Evolutionary conservation across 345 rosid genomes (phyloP).

Genomic region (Syzygium aqueum): DNA sequence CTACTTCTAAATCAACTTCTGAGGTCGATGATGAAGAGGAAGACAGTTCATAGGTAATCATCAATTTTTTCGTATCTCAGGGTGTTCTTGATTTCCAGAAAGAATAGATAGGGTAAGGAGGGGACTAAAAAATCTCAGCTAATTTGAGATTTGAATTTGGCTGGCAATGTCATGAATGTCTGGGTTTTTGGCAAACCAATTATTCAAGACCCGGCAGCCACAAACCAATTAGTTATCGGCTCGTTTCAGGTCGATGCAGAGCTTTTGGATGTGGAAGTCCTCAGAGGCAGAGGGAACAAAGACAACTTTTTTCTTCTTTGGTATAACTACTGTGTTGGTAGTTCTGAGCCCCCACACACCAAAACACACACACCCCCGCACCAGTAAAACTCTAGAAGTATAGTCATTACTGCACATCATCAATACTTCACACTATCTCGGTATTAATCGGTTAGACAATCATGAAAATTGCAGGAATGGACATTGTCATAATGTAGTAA

Average conservation of each 20-base stretch:
- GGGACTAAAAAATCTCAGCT: not conserved
- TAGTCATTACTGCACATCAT: not conserved
- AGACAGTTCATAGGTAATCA: conserved; percentile 28
- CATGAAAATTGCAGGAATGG: not conserved
- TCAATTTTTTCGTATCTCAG: conserved; percentile 19
- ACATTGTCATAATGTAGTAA: not conserved
- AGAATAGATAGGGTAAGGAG: not conserved
- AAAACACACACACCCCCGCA: not conserved
- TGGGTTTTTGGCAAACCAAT: not conserved
- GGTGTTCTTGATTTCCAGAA: not conserved
- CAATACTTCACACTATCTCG: not conserved
- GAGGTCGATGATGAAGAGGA: conserved; percentile 21
- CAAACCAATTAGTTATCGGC: not conserved
- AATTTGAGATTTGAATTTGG: not conserved
- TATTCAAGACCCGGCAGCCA: not conserved
- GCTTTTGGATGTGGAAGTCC: not conserved
- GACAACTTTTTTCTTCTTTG: not conserved
- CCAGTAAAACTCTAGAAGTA: not conserved
- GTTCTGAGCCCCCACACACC: not conserved
- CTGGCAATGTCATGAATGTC: not conserved
- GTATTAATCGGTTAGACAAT: not conserved
- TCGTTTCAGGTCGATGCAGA: not conserved
- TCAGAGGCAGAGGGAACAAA: not conserved
- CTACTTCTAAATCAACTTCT: conserved; percentile 7
- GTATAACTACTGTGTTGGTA: not conserved